Evolutionary conservation across 1,284 basidiomycete genomes (phyloP).

Genomic region (Pseudozyma flocculosa): DNA sequence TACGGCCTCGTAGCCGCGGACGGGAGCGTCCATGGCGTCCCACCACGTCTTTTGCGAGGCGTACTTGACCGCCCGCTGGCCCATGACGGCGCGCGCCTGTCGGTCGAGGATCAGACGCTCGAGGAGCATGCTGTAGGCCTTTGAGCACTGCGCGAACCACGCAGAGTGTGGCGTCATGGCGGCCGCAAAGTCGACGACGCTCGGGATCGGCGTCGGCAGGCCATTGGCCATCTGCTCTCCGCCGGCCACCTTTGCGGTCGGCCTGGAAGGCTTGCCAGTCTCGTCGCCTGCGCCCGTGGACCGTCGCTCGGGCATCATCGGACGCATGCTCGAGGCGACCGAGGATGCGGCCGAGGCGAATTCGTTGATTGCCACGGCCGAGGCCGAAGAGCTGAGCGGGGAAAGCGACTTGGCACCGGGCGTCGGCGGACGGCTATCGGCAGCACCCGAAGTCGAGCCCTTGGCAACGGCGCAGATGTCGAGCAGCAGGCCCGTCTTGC

Average conservation of each 20-base stretch:
- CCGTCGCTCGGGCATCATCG: constrained; percentile 1
- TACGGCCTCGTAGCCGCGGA: constrained; percentile 62
- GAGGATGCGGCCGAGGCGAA: constrained; percentile 20
- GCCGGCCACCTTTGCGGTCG: not conserved
- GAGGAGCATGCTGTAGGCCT: constrained; percentile 61
- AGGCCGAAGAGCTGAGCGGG: not conserved
- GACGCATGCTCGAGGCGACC: constrained; percentile 9
- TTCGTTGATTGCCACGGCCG: constrained; percentile 18
- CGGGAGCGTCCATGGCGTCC: constrained; percentile 64
- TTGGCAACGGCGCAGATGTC: constrained; percentile 38
- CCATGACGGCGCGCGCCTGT: constrained; percentile 60
- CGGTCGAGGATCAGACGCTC: constrained; percentile 57
- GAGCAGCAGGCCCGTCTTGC: constrained; percentile 61
- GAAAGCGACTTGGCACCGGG: constrained; percentile 6
- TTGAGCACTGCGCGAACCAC: constrained; percentile 58
- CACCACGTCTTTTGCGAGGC: constrained; percentile 62
- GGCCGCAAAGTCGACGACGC: constrained; percentile 48
- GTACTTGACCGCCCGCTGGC: constrained; percentile 58
- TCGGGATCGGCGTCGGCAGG: constrained; percentile 32
- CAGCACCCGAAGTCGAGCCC: constrained; percentile 3
- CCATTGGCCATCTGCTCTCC: constrained; percentile 5
- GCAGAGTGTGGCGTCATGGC: constrained; percentile 54
- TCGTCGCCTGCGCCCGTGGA: too few relatives aligned
- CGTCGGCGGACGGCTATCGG: constrained; percentile 7
- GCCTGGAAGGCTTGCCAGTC: too few relatives aligned